phyloP scores from a whole-genome alignment of 768 basidiomycete species.

The Tricholomella constricta region DNA sequence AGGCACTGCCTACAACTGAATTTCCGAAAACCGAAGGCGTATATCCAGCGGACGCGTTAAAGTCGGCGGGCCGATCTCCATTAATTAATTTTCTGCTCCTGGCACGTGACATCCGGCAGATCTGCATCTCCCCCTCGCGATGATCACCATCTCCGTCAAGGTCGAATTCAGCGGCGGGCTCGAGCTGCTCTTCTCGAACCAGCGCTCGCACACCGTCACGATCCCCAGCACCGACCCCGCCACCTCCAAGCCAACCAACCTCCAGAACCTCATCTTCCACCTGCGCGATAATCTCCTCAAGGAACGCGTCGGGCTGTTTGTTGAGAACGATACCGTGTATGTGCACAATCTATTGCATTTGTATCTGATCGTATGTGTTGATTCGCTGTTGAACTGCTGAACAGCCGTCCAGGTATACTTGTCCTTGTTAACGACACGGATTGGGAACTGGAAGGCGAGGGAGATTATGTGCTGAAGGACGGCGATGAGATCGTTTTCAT shows the following conservation, averaged over 20 bases:
- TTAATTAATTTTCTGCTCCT: too few relatives aligned
- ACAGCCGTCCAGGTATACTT: constrained; percentile 92
- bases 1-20: too few relatives aligned
- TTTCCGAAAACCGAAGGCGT: too few relatives aligned
- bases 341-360: constrained; percentile 29
- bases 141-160: constrained; percentile 45
- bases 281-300: constrained; percentile 77
- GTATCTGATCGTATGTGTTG: neutral
- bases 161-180: constrained; percentile 86
- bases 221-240: constrained; percentile 43
- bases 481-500: constrained; percentile 96
- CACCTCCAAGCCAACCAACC: constrained; percentile 41
- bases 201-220: constrained; percentile 56
- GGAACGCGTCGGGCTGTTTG: constrained; percentile 87
- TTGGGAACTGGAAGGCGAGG: constrained; percentile 97
- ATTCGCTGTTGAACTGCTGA: neutral
- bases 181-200: constrained; percentile 79
- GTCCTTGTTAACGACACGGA: constrained; percentile 97
- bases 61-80: too few relatives aligned
- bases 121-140: too few relatives aligned
- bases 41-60: too few relatives aligned
- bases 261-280: constrained; percentile 78
- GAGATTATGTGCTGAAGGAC: constrained; percentile 74
- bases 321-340: constrained; percentile 86
- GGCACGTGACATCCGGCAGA: too few relatives aligned